These are phyloP conservation scores for Hamigera avellanea DNA, from an alignment of 495 filamentous ascomycete species.

Conservation along the genomic window DNA sequence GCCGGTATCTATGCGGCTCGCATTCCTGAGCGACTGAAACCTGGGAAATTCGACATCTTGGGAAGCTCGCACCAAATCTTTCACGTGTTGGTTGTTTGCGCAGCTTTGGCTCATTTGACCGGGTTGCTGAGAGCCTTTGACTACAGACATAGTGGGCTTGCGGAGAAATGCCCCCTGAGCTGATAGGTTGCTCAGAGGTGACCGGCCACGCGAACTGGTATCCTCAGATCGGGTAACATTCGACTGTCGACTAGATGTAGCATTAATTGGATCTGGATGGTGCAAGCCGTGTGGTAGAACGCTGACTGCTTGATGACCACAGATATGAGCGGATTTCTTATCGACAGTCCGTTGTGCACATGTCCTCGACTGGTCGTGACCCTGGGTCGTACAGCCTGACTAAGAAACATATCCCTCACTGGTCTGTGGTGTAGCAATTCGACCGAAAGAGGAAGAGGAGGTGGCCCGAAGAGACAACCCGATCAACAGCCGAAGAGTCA, in stretches of 20 bases:
- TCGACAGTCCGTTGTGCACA: too few relatives aligned
- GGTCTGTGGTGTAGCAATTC: too few relatives aligned
- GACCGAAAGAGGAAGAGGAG: too few relatives aligned
- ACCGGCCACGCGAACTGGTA: too few relatives aligned
- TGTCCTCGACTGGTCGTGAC: too few relatives aligned
- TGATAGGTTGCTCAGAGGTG: constrained; percentile 4
- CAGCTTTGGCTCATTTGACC: constrained; percentile 44
- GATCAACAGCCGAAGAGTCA: too few relatives aligned
- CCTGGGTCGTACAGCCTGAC: too few relatives aligned
- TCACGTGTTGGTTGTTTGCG: constrained; percentile 51
- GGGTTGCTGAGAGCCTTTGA: constrained; percentile 48
- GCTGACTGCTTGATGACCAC: constrained; percentile 1
- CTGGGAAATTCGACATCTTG: constrained; percentile 47
- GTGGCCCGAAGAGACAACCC: too few relatives aligned
- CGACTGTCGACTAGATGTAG: constrained; percentile 7
- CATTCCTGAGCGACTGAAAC: constrained; percentile 36
- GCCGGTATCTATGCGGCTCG: constrained; percentile 69
- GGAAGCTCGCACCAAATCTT: constrained; percentile 56
- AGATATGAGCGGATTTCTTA: too few relatives aligned
- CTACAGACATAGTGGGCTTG: constrained; percentile 36
- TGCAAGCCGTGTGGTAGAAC: constrained; percentile 1
- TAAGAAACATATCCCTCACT: too few relatives aligned
- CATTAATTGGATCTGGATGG: background rate
- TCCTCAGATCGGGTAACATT: constrained; percentile 2
- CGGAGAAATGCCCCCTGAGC: constrained; percentile 21